Evolutionary conservation across 306 rosid species (phyloP), one percentile per base, ranked within the genome.

Genomic region (Ochetophila trinervis): DNA sequence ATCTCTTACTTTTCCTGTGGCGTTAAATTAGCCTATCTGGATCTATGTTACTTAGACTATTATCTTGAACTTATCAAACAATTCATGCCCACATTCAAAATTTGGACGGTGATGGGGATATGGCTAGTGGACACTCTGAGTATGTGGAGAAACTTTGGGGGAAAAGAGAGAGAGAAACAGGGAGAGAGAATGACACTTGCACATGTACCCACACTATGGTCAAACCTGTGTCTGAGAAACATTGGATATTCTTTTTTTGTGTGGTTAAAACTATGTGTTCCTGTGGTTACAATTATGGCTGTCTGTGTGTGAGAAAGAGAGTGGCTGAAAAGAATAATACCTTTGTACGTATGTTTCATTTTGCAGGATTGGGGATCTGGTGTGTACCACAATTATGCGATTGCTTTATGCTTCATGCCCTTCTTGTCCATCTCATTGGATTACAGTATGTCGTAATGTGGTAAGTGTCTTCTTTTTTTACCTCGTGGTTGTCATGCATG

Each of bases 321-420:
- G 54, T 16, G 19, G 19, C 21, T 50, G 19, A 50, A 16, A 11
- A 50, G 30, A 37, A 35, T 50, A 37, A 55, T 66, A 47, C n/a
- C 7, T 49, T 79, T 70, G 32, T 10, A 49, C 44, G 44, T 22
- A 73, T 22, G 55, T 68, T 45, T 40, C 49, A 49, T 65, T 66
- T 53, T 71, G 74, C 80, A 93, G 98, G 79, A 93, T 93, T 48
- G 94, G 91, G 59, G 84, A 81, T 77, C 76, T 93, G 53, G 95
- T 81, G 53, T 86, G 80, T 19, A 68, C 88, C 63, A 87, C 98
- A 79, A 86, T 93, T 57, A 82, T 86, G 88, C 87, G 97, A 57
- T 76, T 93, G 79, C 97, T 93, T 30, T 84, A 80, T 84, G 96
- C 94, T 36, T 89, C 98, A n/a, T 81, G 89, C 75, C 90, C 94